Base-by-base conservation (phyloP, 169 alveolate species). In the Ichthyophthirius multifiliis region DNA sequence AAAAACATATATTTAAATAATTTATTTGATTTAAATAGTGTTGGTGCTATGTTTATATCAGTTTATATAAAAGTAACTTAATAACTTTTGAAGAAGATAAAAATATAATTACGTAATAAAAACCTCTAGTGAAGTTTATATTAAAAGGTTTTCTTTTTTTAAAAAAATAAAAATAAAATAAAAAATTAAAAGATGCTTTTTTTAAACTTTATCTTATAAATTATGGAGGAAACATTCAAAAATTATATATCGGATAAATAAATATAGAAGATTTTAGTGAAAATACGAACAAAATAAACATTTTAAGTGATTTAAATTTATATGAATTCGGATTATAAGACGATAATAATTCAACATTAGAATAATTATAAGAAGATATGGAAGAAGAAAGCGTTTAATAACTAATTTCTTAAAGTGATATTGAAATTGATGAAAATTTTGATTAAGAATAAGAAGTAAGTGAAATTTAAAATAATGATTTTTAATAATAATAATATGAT, bases 11-110 rank as follows among this genome's bases (percentile, higher is more conserved):
- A 47, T 9, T 47, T 47, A 4, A 47, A 9, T 20, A 1, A 12
- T 20, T 5, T 18, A n/a, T 6, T 32, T 3, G 16, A 13, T 30
- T 7, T 34, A 31, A 27, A 9, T 30, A 65, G 44, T 32, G 55
- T 34, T 78, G 84, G 84, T 63, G 67, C 62, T 74, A 64, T 65
- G 23, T 78, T 4, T 76, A 78, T 78, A 78, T 78, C 18, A 65
- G 48, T 31, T 27, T 78, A 3, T 35, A 65, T 47, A 45, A 78
- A 18, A 73, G 74, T 3, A 34, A 43, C 10, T 76, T 78, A 1
- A 78, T 64, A 20, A 39, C 65, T 31, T 78, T 78, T 35, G 43
- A 78, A 65, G 84, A 78, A n/a, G 71, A 55, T 16, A 55, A 39
- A 55, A 39, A 23, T 9, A n/a, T n/a, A n/a, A n/a, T n/a, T n/a